These are phyloP conservation scores for Tulasnella sp. DNA, from an alignment of 768 basidiomycete genomes.

Conservation along the genomic window DNA sequence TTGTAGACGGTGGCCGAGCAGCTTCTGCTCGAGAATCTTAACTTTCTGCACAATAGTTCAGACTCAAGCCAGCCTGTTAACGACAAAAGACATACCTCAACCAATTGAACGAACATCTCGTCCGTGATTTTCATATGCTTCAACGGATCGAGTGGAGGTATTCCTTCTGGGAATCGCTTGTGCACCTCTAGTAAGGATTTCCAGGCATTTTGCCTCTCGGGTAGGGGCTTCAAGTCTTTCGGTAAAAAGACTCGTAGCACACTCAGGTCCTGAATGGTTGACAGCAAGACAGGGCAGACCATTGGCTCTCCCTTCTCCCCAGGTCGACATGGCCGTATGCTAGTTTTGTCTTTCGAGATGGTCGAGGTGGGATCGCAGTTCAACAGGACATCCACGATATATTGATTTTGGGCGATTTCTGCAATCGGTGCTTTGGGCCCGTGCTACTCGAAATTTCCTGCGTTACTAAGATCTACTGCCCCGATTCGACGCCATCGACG, in stretches of 20 bases:
- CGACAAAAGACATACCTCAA: constrained; percentile 44
- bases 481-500: not conserved
- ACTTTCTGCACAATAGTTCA: constrained; percentile 58
- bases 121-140: constrained; percentile 95
- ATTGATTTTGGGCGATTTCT: constrained; percentile 81
- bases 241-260: constrained; percentile 79
- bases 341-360: constrained; percentile 42
- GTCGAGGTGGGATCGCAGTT: constrained; percentile 56
- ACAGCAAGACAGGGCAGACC: constrained; percentile 78
- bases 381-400: constrained; percentile 85
- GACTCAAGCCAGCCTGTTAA: not conserved
- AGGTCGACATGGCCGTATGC: constrained; percentile 57
- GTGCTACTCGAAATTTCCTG: too few species aligned
- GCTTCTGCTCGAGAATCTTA: constrained; percentile 72
- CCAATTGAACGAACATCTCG: constrained; percentile 76
- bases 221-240: constrained; percentile 73
- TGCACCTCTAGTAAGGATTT: constrained; percentile 90
- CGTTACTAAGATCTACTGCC: too few species aligned
- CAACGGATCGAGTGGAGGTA: constrained; percentile 79
- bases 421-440: constrained; percentile 33
- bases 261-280: constrained; percentile 77
- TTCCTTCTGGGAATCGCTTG: constrained; percentile 76
- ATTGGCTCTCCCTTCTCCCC: constrained; percentile 71
- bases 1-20: constrained; percentile 70
- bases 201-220: constrained; percentile 72